Evolutionary conservation across 2,329 filamentous ascomycete species (phyloP).

Genomic region (Hypoxylon sp.): DNA sequence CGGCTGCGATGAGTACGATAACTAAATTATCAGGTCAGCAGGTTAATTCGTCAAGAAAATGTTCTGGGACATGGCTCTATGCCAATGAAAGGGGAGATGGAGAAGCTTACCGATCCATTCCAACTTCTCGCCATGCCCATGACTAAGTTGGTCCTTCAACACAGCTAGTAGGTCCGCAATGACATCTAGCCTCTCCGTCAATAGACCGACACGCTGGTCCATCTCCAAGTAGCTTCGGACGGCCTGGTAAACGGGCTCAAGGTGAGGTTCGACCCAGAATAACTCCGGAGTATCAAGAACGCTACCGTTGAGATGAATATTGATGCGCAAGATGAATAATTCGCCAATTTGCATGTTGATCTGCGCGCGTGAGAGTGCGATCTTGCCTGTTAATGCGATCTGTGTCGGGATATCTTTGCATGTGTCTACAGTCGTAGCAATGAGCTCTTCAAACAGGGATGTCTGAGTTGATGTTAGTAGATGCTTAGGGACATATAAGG

Average conservation of each 20-base stretch:
- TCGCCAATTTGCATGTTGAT: constrained; percentile 99
- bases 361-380: constrained; percentile 84
- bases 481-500: constrained; percentile 5
- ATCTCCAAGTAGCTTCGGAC: constrained; percentile 97
- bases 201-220: constrained; percentile 89
- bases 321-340: constrained; percentile 96
- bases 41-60: too few species aligned
- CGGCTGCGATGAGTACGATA: constrained; percentile 93
- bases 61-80: too few species aligned
- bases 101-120: constrained; percentile 83
- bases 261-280: constrained; percentile 97
- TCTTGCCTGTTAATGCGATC: constrained; percentile 91
- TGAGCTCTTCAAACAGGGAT: constrained; percentile 93
- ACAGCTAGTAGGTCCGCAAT: constrained; percentile 94
- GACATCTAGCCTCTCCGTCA: constrained; percentile 90
- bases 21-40: constrained; percentile 62
- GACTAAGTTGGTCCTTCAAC: constrained; percentile 92
- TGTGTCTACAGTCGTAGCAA: constrained; percentile 90
- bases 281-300: constrained; percentile 96
- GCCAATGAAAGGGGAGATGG: too few species aligned
- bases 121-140: constrained; percentile 88
- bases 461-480: constrained; percentile 61
- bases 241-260: constrained; percentile 95
- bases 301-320: constrained; percentile 96
- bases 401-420: constrained; percentile 94